These are phyloP conservation scores for Cystobasidiopsis lactophilus DNA, from an alignment of 768 basidiomycete genomes.

Conservation along the genomic window DNA sequence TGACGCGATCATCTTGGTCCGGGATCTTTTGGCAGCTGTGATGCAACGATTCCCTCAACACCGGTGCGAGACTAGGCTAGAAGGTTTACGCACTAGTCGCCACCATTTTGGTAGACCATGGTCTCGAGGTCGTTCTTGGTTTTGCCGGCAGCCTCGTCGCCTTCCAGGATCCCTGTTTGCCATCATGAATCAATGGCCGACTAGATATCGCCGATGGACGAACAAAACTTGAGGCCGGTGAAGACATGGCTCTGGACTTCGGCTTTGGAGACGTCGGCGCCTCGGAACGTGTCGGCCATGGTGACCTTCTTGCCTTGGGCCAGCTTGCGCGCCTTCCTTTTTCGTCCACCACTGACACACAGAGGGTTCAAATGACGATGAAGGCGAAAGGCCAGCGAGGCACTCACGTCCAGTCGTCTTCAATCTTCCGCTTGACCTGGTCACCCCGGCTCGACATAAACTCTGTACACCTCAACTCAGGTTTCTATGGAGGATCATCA, in stretches of 20 bases:
- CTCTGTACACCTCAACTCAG: not conserved
- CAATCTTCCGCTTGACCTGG: not conserved
- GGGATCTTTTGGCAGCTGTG: not conserved
- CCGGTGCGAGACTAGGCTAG: not conserved
- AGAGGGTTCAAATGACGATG: no score
- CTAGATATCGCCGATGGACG: conserved; percentile 19
- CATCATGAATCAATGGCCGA: not conserved
- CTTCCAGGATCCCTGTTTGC: conserved; percentile 1
- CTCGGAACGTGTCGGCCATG: conserved; percentile 40
- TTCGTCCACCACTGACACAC: not conserved
- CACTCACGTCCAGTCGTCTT: conserved; percentile 13
- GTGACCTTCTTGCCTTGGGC: conserved; percentile 19
- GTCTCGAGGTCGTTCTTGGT: conserved; percentile 49
- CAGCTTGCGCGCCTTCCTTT: not conserved
- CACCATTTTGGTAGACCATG: conserved; percentile 28
- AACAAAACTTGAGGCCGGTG: conserved; percentile 55
- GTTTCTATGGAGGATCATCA: conserved; percentile 2
- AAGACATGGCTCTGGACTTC: conserved; percentile 45
- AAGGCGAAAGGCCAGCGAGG: no score
- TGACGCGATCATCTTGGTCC: not conserved
- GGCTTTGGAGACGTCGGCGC: conserved; percentile 40
- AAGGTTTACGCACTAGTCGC: conserved; percentile 19
- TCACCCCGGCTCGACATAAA: not conserved
- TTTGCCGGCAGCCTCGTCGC: conserved; percentile 39
- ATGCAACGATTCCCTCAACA: not conserved